Evolutionary conservation across 257 asterid genomes (phyloP).

Genomic region (Datura wrightii): DNA sequence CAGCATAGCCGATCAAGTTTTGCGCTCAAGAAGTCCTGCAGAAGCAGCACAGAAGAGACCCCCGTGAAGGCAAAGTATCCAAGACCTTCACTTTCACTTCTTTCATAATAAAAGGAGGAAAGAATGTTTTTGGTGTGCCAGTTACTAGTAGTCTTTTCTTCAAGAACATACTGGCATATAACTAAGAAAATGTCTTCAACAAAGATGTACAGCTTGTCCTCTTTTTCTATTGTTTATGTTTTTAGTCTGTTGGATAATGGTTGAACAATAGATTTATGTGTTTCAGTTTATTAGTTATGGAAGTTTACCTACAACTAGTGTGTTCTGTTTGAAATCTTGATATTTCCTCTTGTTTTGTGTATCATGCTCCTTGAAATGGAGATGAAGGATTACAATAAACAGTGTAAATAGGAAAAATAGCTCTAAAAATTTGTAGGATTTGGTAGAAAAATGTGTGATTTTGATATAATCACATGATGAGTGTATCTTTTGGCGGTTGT

Average conservation of each 20-base stretch:
- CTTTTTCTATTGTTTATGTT: background rate
- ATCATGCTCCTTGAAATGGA: background rate
- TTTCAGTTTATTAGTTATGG: background rate
- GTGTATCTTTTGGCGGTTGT: background rate
- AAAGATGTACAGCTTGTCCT: constrained; percentile 20
- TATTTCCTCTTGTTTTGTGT: background rate
- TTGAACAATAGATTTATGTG: background rate
- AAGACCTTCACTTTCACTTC: constrained; percentile 51
- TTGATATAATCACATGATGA: background rate
- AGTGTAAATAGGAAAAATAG: too few relatives aligned
- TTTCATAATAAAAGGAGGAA: constrained; percentile 22
- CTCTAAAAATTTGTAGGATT: too few relatives aligned
- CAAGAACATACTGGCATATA: background rate
- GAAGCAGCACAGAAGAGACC: constrained; percentile 39
- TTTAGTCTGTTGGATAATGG: background rate
- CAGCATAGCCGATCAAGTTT: constrained; percentile 35
- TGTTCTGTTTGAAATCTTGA: background rate
- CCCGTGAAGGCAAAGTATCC: constrained; percentile 41
- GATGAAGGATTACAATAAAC: background rate
- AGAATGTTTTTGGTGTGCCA: background rate
- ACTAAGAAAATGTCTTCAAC: background rate
- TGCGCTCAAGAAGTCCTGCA: constrained; percentile 38
- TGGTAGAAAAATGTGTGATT: too few relatives aligned
- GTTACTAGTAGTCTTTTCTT: background rate
- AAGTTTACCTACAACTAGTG: background rate